Conservation (phyloP, 306 rosid genomes). For the Dalbergia oliveri region DNA sequence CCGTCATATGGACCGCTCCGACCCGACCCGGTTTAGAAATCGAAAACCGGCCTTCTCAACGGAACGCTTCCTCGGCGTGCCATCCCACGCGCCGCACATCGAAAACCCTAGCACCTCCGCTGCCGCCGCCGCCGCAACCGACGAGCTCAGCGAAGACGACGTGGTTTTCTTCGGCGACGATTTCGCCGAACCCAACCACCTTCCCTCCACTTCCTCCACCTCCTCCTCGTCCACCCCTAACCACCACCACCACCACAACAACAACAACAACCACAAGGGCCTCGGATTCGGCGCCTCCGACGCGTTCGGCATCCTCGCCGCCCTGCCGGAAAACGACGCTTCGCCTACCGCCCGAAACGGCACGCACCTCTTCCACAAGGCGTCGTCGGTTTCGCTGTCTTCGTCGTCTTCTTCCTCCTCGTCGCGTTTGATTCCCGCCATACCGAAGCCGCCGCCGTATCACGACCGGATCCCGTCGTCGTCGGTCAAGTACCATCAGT, state of each 20-base stretch:
- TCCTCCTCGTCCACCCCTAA: constrained; percentile 55
- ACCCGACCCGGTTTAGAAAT: constrained; percentile 38
- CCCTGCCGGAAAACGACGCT: constrained; percentile 69
- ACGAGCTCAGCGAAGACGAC: constrained; percentile 80
- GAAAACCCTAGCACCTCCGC: constrained; percentile 35
- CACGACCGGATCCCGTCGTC: constrained; percentile 47
- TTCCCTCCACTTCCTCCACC: constrained; percentile 42
- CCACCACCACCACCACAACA: constrained; percentile 40
- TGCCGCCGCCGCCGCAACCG: constrained; percentile 12
- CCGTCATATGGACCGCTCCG: constrained; percentile 23
- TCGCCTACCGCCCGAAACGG: constrained; percentile 44
- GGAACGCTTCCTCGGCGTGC: constrained; percentile 54
- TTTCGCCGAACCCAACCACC: constrained; percentile 49
- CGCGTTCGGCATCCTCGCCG: constrained; percentile 86
- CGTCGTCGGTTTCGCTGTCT: constrained; percentile 35
- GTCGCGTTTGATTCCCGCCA: constrained; percentile 19
- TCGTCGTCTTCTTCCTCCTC: constrained; percentile 43
- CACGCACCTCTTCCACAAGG: constrained; percentile 61
- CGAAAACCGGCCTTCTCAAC: constrained; percentile 3
- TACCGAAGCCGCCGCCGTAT: constrained; percentile 16
- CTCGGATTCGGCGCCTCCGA: constrained; percentile 51
- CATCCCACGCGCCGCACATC: constrained; percentile 31
- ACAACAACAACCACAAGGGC: constrained; percentile 46
- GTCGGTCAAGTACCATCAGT: constrained; percentile 63
- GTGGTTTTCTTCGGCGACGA: constrained; percentile 68